Percentiles rank a stretch among this genome's conserved stretches.
Conservation (phyloP, 2,329 filamentous ascomycete genomes). For the Ophiostoma tasmaniense region DNA sequence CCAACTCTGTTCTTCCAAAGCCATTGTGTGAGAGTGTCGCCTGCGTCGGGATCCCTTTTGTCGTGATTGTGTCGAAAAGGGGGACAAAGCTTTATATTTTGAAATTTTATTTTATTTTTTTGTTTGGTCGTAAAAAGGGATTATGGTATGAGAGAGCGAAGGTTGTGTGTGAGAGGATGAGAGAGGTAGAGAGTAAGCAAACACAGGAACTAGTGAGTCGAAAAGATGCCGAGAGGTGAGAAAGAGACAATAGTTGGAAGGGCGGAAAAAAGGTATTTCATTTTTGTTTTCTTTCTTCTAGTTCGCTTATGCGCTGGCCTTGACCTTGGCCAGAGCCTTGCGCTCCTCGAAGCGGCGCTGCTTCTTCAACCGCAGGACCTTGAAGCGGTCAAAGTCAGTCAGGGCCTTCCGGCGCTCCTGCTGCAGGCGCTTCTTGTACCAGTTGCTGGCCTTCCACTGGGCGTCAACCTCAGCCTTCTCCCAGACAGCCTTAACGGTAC, state of each 20-base stretch:
- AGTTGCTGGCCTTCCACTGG: slow-evolving; percentile 87
- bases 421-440: slow-evolving; percentile 88
- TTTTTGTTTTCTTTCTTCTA: not conserved
- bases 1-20: not conserved
- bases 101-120: slow-evolving; percentile 9
- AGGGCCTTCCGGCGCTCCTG: slow-evolving; percentile 79
- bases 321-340: slow-evolving; percentile 92
- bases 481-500: slow-evolving; percentile 80
- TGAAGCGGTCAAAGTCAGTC: slow-evolving; percentile 99
- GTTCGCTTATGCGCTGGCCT: slow-evolving; percentile 60
- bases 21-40: not conserved
- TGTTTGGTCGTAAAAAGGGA: slow-evolving; percentile 4
- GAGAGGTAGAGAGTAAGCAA: not conserved
- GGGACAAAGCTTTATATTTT: slow-evolving; percentile 4
- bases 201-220: not conserved
- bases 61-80: not conserved
- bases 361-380: slow-evolving; percentile 99
- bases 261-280: slow-evolving; percentile 1
- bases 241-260: not conserved
- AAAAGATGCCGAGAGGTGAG: slow-evolving; percentile 1
- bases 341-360: slow-evolving; percentile 97
- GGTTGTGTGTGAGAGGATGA: not conserved
- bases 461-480: slow-evolving; percentile 82
- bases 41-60: not conserved
- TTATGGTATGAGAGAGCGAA: not conserved